Base-by-base conservation (phyloP, 495 filamentous ascomycete species). In the Neurospora tetraspora region DNA sequence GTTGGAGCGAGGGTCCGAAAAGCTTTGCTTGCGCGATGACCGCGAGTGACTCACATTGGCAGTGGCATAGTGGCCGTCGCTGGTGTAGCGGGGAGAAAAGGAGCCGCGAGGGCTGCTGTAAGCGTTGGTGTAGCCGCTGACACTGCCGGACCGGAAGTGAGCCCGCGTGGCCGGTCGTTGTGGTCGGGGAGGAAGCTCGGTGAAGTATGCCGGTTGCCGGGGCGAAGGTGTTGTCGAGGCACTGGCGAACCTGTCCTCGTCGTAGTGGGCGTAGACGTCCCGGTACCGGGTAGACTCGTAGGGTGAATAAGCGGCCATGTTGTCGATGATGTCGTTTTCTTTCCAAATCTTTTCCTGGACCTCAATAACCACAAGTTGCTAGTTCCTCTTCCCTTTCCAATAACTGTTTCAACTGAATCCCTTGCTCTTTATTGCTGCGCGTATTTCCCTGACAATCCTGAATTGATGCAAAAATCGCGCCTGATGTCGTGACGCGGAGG, bases 1-100 rank as follows among this genome's bases (percentile, higher is more conserved):
- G 79, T 72, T 76, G 73, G 84, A 77, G 74, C 76, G 80, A 69
- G 78, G 80, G 74, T 77, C 81, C 77, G 85, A 83, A 75, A 81
- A 85, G 80, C 83, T 85, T 78, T 80, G 81, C 79, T 85, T 85
- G 80, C 84, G 85, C 80, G 84, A 75, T 75, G 75, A 76, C 71
- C 78, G 77, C 78, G 80, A 76, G 73, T 74, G 80, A 86, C 85
- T 86, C 85, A 86, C 85, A 85, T 86, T 83, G 78, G 82, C 85
- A 81, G 85, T 86, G 80, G 83, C 84, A 80, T 86, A 86, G 71
- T 87, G 78, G 79, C 87, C 87, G 76, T 85, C 86, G 76, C 83
- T 88, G 71, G 81, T 85, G 74, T 84, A 86, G 70, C 85, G 83
- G 47, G 85, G 85, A 7, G 85, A 86, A 77, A 84, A 79, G 68